Evolutionary conservation across 2,329 filamentous ascomycete genomes (phyloP).

Genomic region (Epichloe brachyelytri): DNA sequence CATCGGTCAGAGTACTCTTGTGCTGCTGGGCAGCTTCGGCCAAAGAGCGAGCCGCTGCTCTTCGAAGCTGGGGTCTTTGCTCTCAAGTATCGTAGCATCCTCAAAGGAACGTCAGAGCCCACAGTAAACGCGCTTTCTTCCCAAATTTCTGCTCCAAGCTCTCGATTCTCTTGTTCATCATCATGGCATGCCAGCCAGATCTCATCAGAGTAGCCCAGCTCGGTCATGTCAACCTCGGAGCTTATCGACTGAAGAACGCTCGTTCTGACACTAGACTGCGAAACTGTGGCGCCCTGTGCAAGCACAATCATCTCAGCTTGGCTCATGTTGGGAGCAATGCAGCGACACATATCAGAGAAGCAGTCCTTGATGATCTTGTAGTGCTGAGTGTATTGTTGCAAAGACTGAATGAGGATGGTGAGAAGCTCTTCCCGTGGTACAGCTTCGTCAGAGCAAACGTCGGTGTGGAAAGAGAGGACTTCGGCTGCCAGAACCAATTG

Average conservation of each 20-base stretch:
- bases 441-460: constrained; percentile 58
- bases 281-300: constrained; percentile 65
- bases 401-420: constrained; percentile 58
- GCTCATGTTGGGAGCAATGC: constrained; percentile 69
- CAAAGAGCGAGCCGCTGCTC: constrained; percentile 70
- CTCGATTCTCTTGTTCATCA: constrained; percentile 74
- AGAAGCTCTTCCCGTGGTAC: constrained; percentile 68
- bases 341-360: constrained; percentile 72
- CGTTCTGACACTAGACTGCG: constrained; percentile 67
- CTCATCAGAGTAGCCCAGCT: constrained; percentile 74
- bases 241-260: constrained; percentile 83
- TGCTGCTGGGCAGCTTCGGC: constrained; percentile 58
- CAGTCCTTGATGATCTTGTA: constrained; percentile 94
- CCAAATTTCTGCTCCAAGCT: constrained; percentile 81
- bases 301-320: constrained; percentile 60
- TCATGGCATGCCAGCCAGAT: constrained; percentile 93
- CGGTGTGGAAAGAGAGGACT: constrained; percentile 78
- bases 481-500: constrained; percentile 84
- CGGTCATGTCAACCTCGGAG: constrained; percentile 81
- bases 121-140: constrained; percentile 77
- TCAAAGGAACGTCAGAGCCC: constrained; percentile 48
- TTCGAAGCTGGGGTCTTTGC: constrained; percentile 68
- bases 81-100: constrained; percentile 68
- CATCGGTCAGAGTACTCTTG: constrained; percentile 42
- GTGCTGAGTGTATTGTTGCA: constrained; percentile 84